Base-by-base conservation (phyloP, 768 basidiomycete genomes). In the Russula virescens region DNA sequence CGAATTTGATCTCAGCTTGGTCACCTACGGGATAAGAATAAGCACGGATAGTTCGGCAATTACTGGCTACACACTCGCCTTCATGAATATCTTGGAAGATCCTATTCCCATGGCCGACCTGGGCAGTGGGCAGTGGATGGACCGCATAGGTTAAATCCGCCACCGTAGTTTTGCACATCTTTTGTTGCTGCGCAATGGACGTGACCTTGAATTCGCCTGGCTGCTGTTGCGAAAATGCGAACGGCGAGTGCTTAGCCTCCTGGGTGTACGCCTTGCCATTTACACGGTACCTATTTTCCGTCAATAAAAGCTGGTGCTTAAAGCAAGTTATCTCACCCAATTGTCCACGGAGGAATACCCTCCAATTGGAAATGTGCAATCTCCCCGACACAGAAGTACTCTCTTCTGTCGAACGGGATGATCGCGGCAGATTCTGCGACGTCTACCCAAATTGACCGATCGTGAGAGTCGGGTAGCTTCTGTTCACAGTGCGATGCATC, bases 351-450 rank as follows among this genome's bases (percentile, higher is more conserved):
- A 18, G 94, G 89, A 35, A 84, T 89, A 48, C 97, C 97, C 73
- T 97, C 93, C 18, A 99, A 78, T 71, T 95, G 87, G 80, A 97
- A 98, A 66, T 92, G 92, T 10, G 90, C 80, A 31, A 85, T 79
- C 63, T 98, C 94, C 10, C 95, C 96, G 2, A 91, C 88, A 74
- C 97, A 99, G 64, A 89, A 86, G 70, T 98, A 87, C 67, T 80
- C 80, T 60, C 84, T 80, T 60, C 86, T 78, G 68, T 89, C 88
- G 67, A 94, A 83, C 6, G 96, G 88, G 50, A 93, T 81, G 58
- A 99, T 94, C 14, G 91, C 85, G 10, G 97, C 97, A 1, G 92
- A 92, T 74, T 99, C 97, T 3, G 94, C 91, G n/a, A 98, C 94
- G 68, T 98, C 93, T 14, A 94, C 82, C 87, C 88, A 89, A 43